Evolutionary conservation across 371 early-diverging fungal species (phyloP).

Genomic region (Rhizopus delemar): DNA sequence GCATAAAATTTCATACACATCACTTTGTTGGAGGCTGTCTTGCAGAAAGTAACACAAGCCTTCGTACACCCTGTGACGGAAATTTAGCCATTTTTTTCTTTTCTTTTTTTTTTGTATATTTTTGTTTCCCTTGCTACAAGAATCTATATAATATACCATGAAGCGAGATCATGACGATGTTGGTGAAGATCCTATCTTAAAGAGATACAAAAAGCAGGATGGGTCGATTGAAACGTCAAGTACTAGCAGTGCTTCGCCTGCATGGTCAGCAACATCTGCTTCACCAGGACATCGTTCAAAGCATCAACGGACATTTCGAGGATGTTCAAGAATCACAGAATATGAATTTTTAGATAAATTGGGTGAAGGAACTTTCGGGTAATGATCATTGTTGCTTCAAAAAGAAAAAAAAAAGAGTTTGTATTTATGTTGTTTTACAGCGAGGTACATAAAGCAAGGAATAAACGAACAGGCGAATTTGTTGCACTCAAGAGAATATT

Average conservation of each 20-base stretch:
- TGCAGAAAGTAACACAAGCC: not conserved
- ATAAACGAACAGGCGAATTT: slow-evolving; percentile 67
- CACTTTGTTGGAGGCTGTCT: too few species aligned
- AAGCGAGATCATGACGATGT: slow-evolving; percentile 2
- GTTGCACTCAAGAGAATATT: slow-evolving; percentile 91
- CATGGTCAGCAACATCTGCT: slow-evolving; percentile 20
- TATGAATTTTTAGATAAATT: slow-evolving; percentile 78
- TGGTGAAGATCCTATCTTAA: slow-evolving; percentile 2
- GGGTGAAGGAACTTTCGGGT: slow-evolving; percentile 97
- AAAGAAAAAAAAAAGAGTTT: not conserved
- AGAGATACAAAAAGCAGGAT: slow-evolving; percentile 2
- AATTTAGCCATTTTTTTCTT: not conserved
- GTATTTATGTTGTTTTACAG: slow-evolving; percentile 30
- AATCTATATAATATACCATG: not conserved
- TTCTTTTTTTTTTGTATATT: not conserved
- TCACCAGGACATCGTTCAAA: slow-evolving; percentile 25
- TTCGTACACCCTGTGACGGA: not conserved
- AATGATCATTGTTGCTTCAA: slow-evolving; percentile 14
- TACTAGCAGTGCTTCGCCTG: slow-evolving; percentile 20
- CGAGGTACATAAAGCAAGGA: slow-evolving; percentile 86
- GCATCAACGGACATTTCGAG: slow-evolving; percentile 36
- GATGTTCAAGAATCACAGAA: slow-evolving; percentile 68
- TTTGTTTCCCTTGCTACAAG: not conserved
- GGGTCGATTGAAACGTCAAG: not conserved
- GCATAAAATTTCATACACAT: too few species aligned